phyloP scores from a whole-genome alignment of 2,329 filamentous ascomycete species.

The Penicillium palitans region DNA sequence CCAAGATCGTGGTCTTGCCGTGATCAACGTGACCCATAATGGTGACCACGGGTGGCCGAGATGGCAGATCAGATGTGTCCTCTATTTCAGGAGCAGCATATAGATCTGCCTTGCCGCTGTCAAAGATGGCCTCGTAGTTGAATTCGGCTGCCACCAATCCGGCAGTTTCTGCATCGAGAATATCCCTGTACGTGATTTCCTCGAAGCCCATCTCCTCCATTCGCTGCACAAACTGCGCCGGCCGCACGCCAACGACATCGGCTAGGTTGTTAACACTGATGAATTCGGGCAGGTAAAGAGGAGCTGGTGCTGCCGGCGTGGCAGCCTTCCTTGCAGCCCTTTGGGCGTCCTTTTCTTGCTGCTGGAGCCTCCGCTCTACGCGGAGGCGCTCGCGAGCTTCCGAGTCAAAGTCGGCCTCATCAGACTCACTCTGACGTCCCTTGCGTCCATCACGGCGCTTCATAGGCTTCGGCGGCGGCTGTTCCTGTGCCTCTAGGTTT shows the following conservation, averaged over 20 bases:
- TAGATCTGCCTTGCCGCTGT: constrained; percentile 68
- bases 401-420: constrained; percentile 40
- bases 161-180: constrained; percentile 88
- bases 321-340: constrained; percentile 44
- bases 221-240: constrained; percentile 70
- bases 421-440: constrained; percentile 24
- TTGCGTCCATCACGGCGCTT: constrained; percentile 30
- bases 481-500: constrained; percentile 10
- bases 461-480: constrained; percentile 15
- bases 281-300: constrained; percentile 81
- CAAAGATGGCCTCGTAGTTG: constrained; percentile 81
- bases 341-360: constrained; percentile 41
- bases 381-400: constrained; percentile 39
- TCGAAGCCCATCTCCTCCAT: constrained; percentile 88
- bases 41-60: constrained; percentile 87
- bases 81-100: constrained; percentile 66
- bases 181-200: constrained; percentile 75
- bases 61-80: constrained; percentile 67
- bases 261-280: constrained; percentile 86
- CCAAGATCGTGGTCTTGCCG: constrained; percentile 93
- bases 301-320: constrained; percentile 49
- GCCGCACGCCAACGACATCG: constrained; percentile 68
- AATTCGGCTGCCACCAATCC: constrained; percentile 89
- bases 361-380: constrained; percentile 37
- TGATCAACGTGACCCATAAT: constrained; percentile 99